phyloP scores from a whole-genome alignment of 805 yeast species.

The Candida argentea region DNA sequence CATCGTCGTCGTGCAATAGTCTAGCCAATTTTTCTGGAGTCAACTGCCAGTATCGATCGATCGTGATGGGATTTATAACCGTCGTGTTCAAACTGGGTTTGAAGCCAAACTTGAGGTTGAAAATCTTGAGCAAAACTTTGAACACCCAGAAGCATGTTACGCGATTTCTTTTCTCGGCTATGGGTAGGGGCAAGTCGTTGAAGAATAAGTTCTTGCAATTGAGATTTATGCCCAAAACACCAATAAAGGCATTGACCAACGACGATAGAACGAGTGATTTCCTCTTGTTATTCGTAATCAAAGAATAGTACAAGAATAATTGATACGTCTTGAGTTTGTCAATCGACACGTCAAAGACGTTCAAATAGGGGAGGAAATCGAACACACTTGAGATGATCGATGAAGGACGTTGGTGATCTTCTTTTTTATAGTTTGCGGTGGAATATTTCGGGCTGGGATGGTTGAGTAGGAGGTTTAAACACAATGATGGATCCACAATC shows the following conservation, averaged over 20 bases:
- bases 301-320: slow-evolving; percentile 38
- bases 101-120: slow-evolving; percentile 34
- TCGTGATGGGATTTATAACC: slow-evolving; percentile 37
- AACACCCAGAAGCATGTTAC: slow-evolving; percentile 39
- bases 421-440: slow-evolving; percentile 2
- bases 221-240: slow-evolving; percentile 32
- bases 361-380: slow-evolving; percentile 37
- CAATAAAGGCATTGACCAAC: slow-evolving; percentile 32
- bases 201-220: slow-evolving; percentile 32
- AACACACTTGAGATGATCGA: slow-evolving; percentile 28
- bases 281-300: slow-evolving; percentile 33
- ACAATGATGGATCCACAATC: slow-evolving; percentile 38
- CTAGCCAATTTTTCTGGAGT: slow-evolving; percentile 33
- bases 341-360: slow-evolving; percentile 37
- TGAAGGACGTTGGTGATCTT: slow-evolving; percentile 2
- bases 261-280: slow-evolving; percentile 28
- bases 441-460: slow-evolving; percentile 25
- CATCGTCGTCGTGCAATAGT: slow-evolving; percentile 14
- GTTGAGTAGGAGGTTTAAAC: slow-evolving; percentile 30
- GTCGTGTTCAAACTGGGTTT: slow-evolving; percentile 37
- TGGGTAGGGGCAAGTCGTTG: slow-evolving; percentile 35
- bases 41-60: slow-evolving; percentile 32
- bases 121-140: slow-evolving; percentile 31
- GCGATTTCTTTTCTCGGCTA: slow-evolving; percentile 26
- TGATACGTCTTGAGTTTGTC: slow-evolving; percentile 42